These are phyloP conservation scores for Apiospora rasikravindrae DNA, from an alignment of 2,329 filamentous ascomycete species.

Conservation along the genomic window DNA sequence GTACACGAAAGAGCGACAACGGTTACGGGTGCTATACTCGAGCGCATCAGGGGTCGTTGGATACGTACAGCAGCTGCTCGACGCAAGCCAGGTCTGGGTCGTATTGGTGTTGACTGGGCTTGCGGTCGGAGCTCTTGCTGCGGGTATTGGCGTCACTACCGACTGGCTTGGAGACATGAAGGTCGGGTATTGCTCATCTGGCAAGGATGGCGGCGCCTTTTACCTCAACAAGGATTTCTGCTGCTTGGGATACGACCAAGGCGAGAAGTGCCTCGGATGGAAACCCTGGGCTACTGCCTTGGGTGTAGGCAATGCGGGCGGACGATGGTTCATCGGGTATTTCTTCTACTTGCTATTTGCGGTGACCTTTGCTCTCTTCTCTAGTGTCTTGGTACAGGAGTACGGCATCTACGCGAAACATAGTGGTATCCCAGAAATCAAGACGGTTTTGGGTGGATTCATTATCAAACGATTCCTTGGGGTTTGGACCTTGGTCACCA, in stretches of 20 bases:
- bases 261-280: constrained; percentile 86
- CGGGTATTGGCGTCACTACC: constrained; percentile 85
- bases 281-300: constrained; percentile 81
- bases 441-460: constrained; percentile 92
- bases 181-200: constrained; percentile 81
- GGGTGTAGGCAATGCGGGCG: constrained; percentile 67
- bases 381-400: constrained; percentile 79
- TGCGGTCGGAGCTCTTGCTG: constrained; percentile 82
- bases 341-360: constrained; percentile 86
- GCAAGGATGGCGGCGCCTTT: constrained; percentile 78
- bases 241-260: constrained; percentile 88
- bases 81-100: constrained; percentile 91
- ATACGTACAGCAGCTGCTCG: constrained; percentile 73
- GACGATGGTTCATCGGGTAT: constrained; percentile 85
- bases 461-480: constrained; percentile 89
- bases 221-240: constrained; percentile 93
- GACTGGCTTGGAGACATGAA: constrained; percentile 96
- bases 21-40: constrained; percentile 76
- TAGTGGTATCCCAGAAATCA: constrained; percentile 97
- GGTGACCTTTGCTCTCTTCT: constrained; percentile 78
- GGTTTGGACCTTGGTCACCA: constrained; percentile 85
- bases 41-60: constrained; percentile 74
- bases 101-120: constrained; percentile 86
- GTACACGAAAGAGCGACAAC: constrained; percentile 93
- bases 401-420: constrained; percentile 91